Evolutionary conservation across 139 green algal genomes (phyloP).

Genomic region (Chlamydomonas incerta): DNA sequence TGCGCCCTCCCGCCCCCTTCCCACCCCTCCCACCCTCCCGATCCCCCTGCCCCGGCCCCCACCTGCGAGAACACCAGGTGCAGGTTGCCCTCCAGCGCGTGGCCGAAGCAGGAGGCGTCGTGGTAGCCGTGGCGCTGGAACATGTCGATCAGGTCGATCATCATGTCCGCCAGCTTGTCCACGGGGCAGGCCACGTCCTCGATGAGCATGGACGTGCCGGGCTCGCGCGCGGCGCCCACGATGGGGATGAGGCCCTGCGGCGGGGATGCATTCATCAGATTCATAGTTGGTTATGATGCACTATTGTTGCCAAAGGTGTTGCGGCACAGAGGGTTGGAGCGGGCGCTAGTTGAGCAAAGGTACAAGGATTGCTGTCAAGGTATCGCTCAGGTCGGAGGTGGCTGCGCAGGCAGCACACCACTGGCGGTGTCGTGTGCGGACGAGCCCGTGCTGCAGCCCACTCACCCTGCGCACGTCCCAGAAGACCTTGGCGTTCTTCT

Average conservation of each 20-base stretch:
- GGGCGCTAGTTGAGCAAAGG: too few relatives aligned
- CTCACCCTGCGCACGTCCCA: conserved; percentile 94
- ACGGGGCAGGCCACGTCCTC: conserved; percentile 98
- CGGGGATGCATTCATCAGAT: too few relatives aligned
- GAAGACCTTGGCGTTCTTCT: conserved; percentile 86
- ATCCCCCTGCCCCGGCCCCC: background rate
- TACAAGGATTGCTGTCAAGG: too few relatives aligned
- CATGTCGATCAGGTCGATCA: conserved; percentile 95
- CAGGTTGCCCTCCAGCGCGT: conserved; percentile 98
- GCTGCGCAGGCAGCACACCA: background rate
- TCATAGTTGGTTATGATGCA: too few relatives aligned
- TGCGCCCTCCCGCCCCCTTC: background rate
- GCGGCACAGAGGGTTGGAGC: too few relatives aligned
- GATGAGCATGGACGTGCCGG: conserved; percentile 95
- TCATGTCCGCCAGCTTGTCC: conserved; percentile 97
- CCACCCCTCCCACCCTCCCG: background rate
- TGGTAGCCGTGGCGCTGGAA: conserved; percentile 89
- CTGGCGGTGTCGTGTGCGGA: too few relatives aligned
- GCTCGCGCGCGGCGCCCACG: conserved; percentile 91
- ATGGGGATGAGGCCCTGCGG: conserved; percentile 93
- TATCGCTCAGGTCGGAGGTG: background rate
- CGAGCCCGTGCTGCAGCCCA: too few relatives aligned
- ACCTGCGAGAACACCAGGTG: conserved; percentile 97
- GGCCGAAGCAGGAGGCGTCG: conserved; percentile 96
- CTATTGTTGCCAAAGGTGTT: too few relatives aligned